Percentiles rank a stretch among this genome's conserved stretches.
Evolutionary conservation across 768 basidiomycete genomes (phyloP).

Genomic region (Macrolepiota fuliginosa): DNA sequence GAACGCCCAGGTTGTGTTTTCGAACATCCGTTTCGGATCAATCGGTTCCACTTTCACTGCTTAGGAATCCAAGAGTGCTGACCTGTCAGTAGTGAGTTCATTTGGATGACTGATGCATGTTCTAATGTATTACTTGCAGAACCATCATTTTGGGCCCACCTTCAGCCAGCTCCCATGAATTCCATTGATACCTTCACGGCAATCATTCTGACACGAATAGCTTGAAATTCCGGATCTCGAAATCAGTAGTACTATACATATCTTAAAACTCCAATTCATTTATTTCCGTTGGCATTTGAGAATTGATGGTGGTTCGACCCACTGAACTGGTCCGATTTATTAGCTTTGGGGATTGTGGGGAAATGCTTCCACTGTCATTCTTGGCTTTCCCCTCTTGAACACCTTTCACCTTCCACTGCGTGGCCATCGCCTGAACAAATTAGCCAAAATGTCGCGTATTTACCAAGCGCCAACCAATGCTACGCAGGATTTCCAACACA

Average conservation of each 20-base stretch:
- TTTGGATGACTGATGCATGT: too few relatives aligned
- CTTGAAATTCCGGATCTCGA: not conserved
- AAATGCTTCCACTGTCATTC: too few relatives aligned
- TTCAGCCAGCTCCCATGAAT: constrained; percentile 29
- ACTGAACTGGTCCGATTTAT: not conserved
- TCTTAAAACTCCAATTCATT: not conserved
- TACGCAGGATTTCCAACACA: too few relatives aligned
- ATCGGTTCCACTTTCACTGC: constrained; percentile 40
- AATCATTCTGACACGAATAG: not conserved
- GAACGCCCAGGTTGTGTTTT: constrained; percentile 41
- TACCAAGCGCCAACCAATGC: too few relatives aligned
- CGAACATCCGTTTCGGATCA: constrained; percentile 48
- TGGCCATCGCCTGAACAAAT: too few relatives aligned
- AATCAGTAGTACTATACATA: not conserved
- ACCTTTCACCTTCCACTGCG: too few relatives aligned
- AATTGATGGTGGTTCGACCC: not conserved
- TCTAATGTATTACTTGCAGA: too few relatives aligned
- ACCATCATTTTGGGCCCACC: constrained; percentile 18
- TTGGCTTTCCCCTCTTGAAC: too few relatives aligned
- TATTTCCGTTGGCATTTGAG: not conserved
- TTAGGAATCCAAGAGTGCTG: too few relatives aligned
- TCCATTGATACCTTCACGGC: not conserved
- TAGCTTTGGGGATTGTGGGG: not conserved
- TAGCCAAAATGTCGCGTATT: too few relatives aligned
- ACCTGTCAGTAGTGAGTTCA: too few relatives aligned